Evolutionary conservation across 78 protist genomes (phyloP).

Genomic region (Protostelium mycophagum): DNA sequence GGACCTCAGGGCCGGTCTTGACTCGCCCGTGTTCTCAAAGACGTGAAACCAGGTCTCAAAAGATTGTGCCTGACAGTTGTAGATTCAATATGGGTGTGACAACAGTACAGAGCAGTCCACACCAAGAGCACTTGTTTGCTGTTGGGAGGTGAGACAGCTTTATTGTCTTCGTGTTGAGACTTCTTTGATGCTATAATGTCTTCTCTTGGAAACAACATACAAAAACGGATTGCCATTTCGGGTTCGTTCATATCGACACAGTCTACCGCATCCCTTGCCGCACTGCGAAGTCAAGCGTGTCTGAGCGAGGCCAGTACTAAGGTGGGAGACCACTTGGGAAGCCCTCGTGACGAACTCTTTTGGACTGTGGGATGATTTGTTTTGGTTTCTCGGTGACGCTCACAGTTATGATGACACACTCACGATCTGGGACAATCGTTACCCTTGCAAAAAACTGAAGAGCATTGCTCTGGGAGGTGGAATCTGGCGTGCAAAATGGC

Average conservation of each 20-base stretch:
- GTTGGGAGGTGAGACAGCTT: slow-evolving; percentile 41
- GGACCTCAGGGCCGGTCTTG: slow-evolving; percentile 31
- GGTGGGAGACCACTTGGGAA: too few species aligned
- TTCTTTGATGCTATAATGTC: too few species aligned
- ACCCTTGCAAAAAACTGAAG: slow-evolving; percentile 17
- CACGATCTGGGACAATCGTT: slow-evolving; percentile 47
- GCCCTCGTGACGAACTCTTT: too few species aligned
- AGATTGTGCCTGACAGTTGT: background rate
- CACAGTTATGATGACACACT: slow-evolving; percentile 63
- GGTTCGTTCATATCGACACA: too few species aligned
- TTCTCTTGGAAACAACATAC: too few species aligned
- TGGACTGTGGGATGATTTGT: too few species aligned
- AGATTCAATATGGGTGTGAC: slow-evolving; percentile 63
- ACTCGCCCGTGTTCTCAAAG: slow-evolving; percentile 3
- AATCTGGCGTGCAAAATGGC: slow-evolving; percentile 70
- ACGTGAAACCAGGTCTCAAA: background rate
- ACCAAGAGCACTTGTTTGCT: slow-evolving; percentile 25
- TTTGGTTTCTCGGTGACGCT: too few species aligned
- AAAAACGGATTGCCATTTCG: too few species aligned
- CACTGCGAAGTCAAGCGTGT: too few species aligned
- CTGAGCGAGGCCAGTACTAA: background rate
- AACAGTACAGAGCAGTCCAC: slow-evolving; percentile 49
- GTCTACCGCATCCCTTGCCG: too few species aligned
- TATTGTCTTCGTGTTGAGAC: too few species aligned
- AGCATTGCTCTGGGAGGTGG: slow-evolving; percentile 55